These are phyloP conservation scores for Lipomyces orientalis DNA, from an alignment of 805 yeast species.

Conservation along the genomic window DNA sequence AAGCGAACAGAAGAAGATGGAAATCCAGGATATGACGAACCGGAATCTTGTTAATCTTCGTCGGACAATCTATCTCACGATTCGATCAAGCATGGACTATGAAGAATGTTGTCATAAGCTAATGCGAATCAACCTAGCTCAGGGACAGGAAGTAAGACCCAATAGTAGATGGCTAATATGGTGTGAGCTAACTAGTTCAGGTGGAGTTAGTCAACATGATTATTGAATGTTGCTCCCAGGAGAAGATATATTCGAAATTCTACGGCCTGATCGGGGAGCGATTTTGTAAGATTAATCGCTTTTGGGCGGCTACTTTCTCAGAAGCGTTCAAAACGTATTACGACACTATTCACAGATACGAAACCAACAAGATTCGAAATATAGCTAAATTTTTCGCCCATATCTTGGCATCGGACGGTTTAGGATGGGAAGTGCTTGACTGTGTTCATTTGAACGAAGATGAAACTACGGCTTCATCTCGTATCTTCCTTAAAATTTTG, in stretches of 20 bases:
- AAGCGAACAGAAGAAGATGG: constrained; percentile 34
- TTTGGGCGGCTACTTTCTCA: constrained; percentile 65
- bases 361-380: constrained; percentile 74
- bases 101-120: constrained; percentile 94
- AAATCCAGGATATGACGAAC: constrained; percentile 72
- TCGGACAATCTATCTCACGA: constrained; percentile 76
- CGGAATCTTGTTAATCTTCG: constrained; percentile 67
- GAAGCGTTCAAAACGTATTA: constrained; percentile 63
- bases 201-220: constrained; percentile 70
- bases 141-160: constrained; percentile 49
- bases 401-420: constrained; percentile 68
- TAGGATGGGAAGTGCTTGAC: constrained; percentile 67
- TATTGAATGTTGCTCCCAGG: constrained; percentile 81
- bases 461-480: constrained; percentile 73
- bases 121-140: constrained; percentile 52
- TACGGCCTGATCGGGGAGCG: constrained; percentile 79
- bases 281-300: constrained; percentile 55
- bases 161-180: neutral
- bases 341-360: constrained; percentile 65
- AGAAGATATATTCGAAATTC: constrained; percentile 81
- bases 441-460: constrained; percentile 66
- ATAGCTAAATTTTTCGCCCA: constrained; percentile 88
- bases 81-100: constrained; percentile 88
- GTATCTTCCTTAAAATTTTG: constrained; percentile 81
- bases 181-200: constrained; percentile 18